phyloP scores from a whole-genome alignment of 345 rosid genomes.

The Mercurialis annua region DNA sequence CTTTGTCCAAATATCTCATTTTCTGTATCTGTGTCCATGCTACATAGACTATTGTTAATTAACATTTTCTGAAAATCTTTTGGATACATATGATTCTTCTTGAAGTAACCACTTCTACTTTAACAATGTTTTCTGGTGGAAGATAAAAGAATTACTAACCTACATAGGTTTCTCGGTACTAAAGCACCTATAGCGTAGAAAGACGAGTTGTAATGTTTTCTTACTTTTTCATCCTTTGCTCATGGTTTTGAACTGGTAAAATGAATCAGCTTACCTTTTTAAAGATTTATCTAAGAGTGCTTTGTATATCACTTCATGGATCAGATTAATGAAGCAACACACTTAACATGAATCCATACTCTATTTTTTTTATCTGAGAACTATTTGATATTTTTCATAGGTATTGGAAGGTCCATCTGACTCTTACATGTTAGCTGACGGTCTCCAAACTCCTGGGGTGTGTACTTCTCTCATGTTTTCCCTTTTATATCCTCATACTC shows the following conservation, averaged over 20 bases:
- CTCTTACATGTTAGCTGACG: slow-evolving; percentile 42
- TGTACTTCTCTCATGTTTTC: slow-evolving; percentile 26
- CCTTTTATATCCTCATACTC: not conserved
- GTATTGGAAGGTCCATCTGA: slow-evolving; percentile 56
- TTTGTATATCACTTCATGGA: not conserved
- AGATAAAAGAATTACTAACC: not conserved
- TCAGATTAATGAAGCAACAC: not conserved
- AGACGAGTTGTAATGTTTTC: slow-evolving; percentile 7
- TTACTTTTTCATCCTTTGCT: not conserved
- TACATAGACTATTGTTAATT: too few relatives aligned
- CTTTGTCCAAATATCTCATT: too few relatives aligned
- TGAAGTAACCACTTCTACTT: not conserved
- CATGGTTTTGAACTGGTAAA: not conserved
- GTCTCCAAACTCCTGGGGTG: slow-evolving; percentile 82
- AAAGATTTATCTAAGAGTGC: not conserved
- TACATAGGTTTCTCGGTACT: not conserved
- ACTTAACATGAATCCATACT: not conserved
- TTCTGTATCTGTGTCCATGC: too few relatives aligned
- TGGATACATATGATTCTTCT: too few relatives aligned
- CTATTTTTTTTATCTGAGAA: not conserved
- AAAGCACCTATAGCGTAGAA: not conserved
- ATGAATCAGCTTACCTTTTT: not conserved
- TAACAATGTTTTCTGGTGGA: not conserved
- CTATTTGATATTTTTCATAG: slow-evolving; percentile 27
- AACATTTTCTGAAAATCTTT: too few relatives aligned